A percentile compares a stretch with the other conserved stretches of the same genome.
Conservation (phyloP, 2,329 filamentous ascomycete species). For the Monilinia laxa region DNA sequence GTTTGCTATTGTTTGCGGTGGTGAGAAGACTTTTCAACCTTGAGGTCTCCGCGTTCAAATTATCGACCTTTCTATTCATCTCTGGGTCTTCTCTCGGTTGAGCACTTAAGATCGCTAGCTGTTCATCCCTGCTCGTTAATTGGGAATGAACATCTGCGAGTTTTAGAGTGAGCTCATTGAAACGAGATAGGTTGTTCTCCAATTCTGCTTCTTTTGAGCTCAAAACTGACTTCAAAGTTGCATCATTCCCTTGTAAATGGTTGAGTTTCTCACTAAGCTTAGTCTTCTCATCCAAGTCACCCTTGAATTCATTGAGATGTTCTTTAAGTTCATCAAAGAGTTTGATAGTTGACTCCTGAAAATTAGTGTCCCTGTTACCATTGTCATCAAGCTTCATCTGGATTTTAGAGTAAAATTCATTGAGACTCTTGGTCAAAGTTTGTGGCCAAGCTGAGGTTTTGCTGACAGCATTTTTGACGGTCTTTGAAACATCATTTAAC, state of each 20-base stretch:
- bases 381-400: constrained; percentile 27
- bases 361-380: constrained; percentile 18
- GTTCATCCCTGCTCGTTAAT: constrained; percentile 29
- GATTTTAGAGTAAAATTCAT: constrained; percentile 32
- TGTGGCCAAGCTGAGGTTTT: constrained; percentile 25
- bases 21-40: constrained; percentile 37
- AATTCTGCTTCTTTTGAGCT: constrained; percentile 26
- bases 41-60: constrained; percentile 32
- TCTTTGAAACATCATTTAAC: constrained; percentile 35
- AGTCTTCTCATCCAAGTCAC: constrained; percentile 28
- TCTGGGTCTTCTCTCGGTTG: constrained; percentile 30
- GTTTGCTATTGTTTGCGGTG: constrained; percentile 40
- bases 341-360: constrained; percentile 27
- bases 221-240: constrained; percentile 26
- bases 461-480: constrained; percentile 26
- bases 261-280: constrained; percentile 30
- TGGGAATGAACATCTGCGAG: constrained; percentile 28
- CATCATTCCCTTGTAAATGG: constrained; percentile 31
- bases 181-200: constrained; percentile 21
- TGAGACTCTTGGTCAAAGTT: constrained; percentile 30
- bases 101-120: constrained; percentile 28
- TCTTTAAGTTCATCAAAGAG: constrained; percentile 31
- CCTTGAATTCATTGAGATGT: constrained; percentile 28
- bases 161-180: constrained; percentile 30
- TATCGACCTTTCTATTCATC: constrained; percentile 29